phyloP scores from a whole-genome alignment of 1,139 yeast genomes.

The Magnusiomyces ingens region DNA sequence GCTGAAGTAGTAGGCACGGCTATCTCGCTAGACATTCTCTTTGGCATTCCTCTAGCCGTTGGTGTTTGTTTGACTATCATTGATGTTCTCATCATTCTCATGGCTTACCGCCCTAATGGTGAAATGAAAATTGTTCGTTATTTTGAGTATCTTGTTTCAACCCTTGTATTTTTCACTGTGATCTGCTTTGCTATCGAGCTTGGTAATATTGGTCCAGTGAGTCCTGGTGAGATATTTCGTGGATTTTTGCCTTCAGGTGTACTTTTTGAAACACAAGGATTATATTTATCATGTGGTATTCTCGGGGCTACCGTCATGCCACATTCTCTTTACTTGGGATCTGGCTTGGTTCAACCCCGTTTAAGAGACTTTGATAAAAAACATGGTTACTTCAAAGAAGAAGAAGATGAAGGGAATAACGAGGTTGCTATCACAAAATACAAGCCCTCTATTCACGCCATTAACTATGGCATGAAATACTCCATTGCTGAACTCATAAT shows the following conservation, averaged over 20 bases:
- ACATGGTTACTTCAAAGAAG: constrained; percentile 29
- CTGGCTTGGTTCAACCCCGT: constrained; percentile 69
- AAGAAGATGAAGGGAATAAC: constrained; percentile 32
- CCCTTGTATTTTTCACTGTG: constrained; percentile 60
- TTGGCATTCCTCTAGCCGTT: constrained; percentile 66
- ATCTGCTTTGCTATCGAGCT: constrained; percentile 67
- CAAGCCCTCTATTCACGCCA: constrained; percentile 55
- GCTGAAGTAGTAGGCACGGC: constrained; percentile 91
- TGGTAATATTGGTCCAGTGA: constrained; percentile 44
- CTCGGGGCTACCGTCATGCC: constrained; percentile 85
- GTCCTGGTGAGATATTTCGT: constrained; percentile 49
- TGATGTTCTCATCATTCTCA: constrained; percentile 65
- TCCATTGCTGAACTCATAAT: constrained; percentile 58
- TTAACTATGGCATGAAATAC: constrained; percentile 57
- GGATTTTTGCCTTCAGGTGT: constrained; percentile 65
- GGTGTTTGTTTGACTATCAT: constrained; percentile 67
- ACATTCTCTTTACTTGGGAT: constrained; percentile 67
- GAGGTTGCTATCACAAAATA: constrained; percentile 24
- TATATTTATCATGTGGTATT: constrained; percentile 69
- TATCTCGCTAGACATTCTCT: constrained; percentile 64
- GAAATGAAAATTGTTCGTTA: constrained; percentile 56
- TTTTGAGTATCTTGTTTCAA: constrained; percentile 63
- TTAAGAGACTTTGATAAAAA: constrained; percentile 50
- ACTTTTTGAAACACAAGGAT: constrained; percentile 56
- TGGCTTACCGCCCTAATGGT: constrained; percentile 68